Conservation (phyloP, 371 early-diverging fungal species). For the Syncephalastrum monosporum region DNA sequence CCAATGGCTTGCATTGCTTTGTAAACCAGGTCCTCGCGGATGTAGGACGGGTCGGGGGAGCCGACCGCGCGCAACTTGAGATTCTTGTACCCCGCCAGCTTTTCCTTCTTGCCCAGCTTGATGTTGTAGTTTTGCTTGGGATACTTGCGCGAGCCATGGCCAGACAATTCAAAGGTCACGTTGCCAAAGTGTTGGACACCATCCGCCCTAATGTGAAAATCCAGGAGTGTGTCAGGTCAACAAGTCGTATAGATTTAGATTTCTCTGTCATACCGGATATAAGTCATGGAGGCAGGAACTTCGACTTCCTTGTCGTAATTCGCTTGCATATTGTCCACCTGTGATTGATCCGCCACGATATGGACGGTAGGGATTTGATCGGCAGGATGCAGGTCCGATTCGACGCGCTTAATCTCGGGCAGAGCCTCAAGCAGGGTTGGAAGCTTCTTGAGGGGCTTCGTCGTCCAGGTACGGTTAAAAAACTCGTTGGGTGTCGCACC, state of each 20-base stretch:
- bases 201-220: slow-evolving; percentile 1
- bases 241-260: neutral
- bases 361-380: slow-evolving; percentile 35
- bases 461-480: slow-evolving; percentile 17
- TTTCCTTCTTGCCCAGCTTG: slow-evolving; percentile 10
- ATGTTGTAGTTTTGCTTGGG: slow-evolving; percentile 20
- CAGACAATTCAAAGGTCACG: slow-evolving; percentile 11
- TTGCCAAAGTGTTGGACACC: slow-evolving; percentile 1
- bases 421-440: slow-evolving; percentile 1
- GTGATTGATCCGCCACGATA: slow-evolving; percentile 14
- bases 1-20: slow-evolving; percentile 11
- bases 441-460: slow-evolving; percentile 12
- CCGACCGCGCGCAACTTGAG: slow-evolving; percentile 19
- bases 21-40: slow-evolving; percentile 20
- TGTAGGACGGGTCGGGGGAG: slow-evolving; percentile 18
- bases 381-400: slow-evolving; percentile 11
- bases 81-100: slow-evolving; percentile 9
- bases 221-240: neutral
- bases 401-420: slow-evolving; percentile 6
- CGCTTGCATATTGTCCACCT: slow-evolving; percentile 21
- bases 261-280: slow-evolving; percentile 24
- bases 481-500: slow-evolving; percentile 14
- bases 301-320: slow-evolving; percentile 13
- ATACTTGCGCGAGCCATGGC: slow-evolving; percentile 13
- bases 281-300: slow-evolving; percentile 22